phyloP scores from a whole-genome alignment of 176 grass and related monocot genomes.

The Hyparrhenia diplandra region DNA sequence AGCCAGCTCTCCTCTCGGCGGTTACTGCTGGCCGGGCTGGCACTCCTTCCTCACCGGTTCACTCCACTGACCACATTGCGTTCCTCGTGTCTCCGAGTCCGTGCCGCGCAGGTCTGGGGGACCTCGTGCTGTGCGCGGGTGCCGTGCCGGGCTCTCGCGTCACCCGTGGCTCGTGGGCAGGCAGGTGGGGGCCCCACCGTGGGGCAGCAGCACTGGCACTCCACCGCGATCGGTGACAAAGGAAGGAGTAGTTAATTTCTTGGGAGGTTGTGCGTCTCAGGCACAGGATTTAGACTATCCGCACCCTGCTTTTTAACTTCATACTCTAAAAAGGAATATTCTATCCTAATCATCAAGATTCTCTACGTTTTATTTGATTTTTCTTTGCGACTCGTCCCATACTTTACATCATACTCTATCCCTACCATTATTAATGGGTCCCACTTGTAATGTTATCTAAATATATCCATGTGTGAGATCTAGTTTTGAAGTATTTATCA shows the following conservation, averaged over 20 bases:
- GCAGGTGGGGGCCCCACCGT: too few species aligned
- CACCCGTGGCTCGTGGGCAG: neutral
- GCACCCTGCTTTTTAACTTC: too few species aligned
- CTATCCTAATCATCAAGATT: too few species aligned
- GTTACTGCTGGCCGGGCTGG: neutral
- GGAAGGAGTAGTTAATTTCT: neutral
- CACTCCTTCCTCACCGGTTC: neutral
- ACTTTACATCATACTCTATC: too few species aligned
- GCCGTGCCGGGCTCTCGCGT: neutral
- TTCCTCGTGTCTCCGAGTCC: slow-evolving; percentile 3
- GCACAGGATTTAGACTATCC: too few species aligned
- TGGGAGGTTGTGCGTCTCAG: slow-evolving; percentile 2
- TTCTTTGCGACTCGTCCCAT: too few species aligned
- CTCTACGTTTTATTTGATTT: too few species aligned
- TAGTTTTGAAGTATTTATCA: too few species aligned
- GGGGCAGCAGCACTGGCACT: neutral
- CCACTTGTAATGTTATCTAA: too few species aligned
- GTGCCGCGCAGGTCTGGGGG: neutral
- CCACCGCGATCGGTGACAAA: neutral
- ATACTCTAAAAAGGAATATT: too few species aligned
- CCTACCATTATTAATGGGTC: too few species aligned
- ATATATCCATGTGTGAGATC: too few species aligned
- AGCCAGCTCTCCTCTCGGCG: neutral
- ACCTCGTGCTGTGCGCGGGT: neutral
- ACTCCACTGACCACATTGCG: neutral